Base-by-base conservation (phyloP, 495 filamentous ascomycete species). In the Aspergillus bertholletiae region DNA sequence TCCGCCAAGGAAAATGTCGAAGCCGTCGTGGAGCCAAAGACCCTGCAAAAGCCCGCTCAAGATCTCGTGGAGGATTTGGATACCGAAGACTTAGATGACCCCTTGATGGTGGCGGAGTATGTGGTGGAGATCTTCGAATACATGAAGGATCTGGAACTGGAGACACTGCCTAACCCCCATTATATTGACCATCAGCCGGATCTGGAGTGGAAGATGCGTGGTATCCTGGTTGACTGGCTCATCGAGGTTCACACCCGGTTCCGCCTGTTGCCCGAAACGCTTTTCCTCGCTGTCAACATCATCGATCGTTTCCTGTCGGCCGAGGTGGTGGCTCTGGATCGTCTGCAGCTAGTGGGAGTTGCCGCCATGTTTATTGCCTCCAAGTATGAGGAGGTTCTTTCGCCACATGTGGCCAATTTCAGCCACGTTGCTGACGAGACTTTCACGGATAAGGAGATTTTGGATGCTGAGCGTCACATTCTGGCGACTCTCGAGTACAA, bases 341-440 rank as follows among this genome's bases (percentile, higher is more conserved):
- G 91, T 53, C 84, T 98, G 7, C 94, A 98, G 72, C 80, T 98
- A 12, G 94, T 98, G 56, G 94, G 94, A 66, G 90, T 97, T 57
- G 95, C 94, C 45, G 94, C 94, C 66, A 97, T 98, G 94, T 82
- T 97, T 79, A 96, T 98, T 67, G 94, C 95, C 20, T 92, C 93
- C 60, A 98, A 98, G 76, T 98, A 97, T 62, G 94, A 98, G 70
- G 94, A 98, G 64, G 92, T 97, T 50, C 83, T 97, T 21, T 96
- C 94, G 4, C 95, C 94, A 28, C 94, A 97, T 66, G 90, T 98
- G 34, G 85, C 86, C 70, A 96, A 96, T 83, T 97, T 97, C 80
- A 87, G 88, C 57, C 89, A 96, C 61, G 90, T 98, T 61, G 90
- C 94, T 62, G 95, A 97, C 67, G 92, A 98, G 69, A 94, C 92